A percentile compares a stretch with the other conserved stretches of the same genome.
These are phyloP conservation scores for Penicillium sp. DNA, from an alignment of 2,329 filamentous ascomycete species.

Conservation along the genomic window DNA sequence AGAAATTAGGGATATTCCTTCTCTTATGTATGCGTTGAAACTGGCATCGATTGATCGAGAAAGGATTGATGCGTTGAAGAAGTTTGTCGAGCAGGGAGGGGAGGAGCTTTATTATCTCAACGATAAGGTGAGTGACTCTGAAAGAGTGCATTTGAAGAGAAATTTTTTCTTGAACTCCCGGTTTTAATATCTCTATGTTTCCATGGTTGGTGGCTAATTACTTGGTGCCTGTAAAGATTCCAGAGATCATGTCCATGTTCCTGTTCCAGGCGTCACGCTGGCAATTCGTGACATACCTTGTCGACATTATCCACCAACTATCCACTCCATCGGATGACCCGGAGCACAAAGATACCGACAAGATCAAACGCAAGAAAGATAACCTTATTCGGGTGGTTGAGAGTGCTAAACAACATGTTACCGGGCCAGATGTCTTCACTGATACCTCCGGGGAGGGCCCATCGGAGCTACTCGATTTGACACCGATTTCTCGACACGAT, in stretches of 20 bases:
- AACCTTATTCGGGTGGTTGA: conserved; percentile 72
- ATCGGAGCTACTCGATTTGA: conserved; percentile 30
- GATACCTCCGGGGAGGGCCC: conserved; percentile 53
- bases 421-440: conserved; percentile 82
- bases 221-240: conserved; percentile 55
- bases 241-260: conserved; percentile 80
- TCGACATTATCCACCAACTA: conserved; percentile 59
- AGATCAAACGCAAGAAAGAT: conserved; percentile 53
- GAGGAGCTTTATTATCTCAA: conserved; percentile 75
- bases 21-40: conserved; percentile 68
- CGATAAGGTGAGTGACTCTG: conserved; percentile 49
- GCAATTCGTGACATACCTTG: conserved; percentile 70
- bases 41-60: conserved; percentile 80
- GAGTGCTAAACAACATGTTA: conserved; percentile 77
- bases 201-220: not conserved
- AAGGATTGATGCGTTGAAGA: conserved; percentile 79
- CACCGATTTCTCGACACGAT: conserved; percentile 25
- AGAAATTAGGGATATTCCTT: conserved; percentile 64
- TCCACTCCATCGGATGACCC: conserved; percentile 47
- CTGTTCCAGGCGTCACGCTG: conserved; percentile 86
- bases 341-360: conserved; percentile 44
- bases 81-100: conserved; percentile 74
- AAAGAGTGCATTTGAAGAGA: not conserved
- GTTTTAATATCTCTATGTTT: not conserved
- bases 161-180: not conserved